Conservation (phyloP, 345 rosid species). For the Melaleuca alternifolia region DNA sequence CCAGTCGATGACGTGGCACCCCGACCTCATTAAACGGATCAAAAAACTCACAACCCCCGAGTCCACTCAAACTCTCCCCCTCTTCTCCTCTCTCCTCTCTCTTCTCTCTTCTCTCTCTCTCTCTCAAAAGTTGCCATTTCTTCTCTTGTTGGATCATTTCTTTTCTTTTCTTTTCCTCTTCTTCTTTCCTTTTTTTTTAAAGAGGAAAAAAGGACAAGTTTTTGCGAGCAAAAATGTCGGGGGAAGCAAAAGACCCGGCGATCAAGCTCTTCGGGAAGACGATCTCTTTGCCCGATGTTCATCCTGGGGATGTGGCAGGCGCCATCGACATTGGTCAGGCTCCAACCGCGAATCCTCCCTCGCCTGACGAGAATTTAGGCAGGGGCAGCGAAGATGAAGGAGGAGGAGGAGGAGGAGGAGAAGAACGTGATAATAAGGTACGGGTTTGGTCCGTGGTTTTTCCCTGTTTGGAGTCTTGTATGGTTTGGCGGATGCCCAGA, state of each 20-base stretch:
- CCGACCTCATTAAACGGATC: slow-evolving; percentile 28
- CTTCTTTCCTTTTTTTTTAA: background rate
- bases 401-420: slow-evolving; percentile 20
- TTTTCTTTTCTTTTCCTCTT: background rate
- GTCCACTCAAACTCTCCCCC: background rate
- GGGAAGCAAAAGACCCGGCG: slow-evolving; percentile 57
- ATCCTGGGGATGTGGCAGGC: background rate
- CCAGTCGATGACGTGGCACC: slow-evolving; percentile 43
- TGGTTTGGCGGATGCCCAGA: background rate
- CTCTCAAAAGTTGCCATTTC: slow-evolving; percentile 8
- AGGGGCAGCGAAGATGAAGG: slow-evolving; percentile 18
- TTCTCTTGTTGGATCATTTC: slow-evolving; percentile 8
- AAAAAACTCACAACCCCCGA: slow-evolving; percentile 11
- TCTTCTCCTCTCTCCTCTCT: background rate
- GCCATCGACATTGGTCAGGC: slow-evolving; percentile 19
- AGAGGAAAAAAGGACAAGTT: background rate
- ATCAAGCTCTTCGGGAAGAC: slow-evolving; percentile 87
- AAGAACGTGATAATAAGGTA: background rate
- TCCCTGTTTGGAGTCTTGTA: background rate
- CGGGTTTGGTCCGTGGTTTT: background rate
- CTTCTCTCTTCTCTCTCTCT: slow-evolving; percentile 7
- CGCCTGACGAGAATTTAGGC: slow-evolving; percentile 9
- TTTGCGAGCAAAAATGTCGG: slow-evolving; percentile 41
- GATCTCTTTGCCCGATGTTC: slow-evolving; percentile 60
- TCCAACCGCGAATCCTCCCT: slow-evolving; percentile 25